These are phyloP conservation scores for Millerozyma miso DNA, from an alignment of 805 yeast genomes.

Conservation along the genomic window DNA sequence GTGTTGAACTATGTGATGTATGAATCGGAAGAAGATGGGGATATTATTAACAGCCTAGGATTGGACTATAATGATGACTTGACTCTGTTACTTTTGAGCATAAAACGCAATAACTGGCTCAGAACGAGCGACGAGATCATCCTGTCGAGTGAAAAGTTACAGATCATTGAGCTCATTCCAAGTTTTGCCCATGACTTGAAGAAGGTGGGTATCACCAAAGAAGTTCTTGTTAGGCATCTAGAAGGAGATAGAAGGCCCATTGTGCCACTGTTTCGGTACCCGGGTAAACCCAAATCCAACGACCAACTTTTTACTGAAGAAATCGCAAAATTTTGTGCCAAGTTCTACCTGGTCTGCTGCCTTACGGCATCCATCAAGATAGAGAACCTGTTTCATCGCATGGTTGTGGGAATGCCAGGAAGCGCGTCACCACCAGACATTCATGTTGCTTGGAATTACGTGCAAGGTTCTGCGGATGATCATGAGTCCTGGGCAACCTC, in stretches of 20 bases:
- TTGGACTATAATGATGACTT: background rate
- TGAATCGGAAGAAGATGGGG: conserved; percentile 18
- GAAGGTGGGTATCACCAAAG: conserved; percentile 33
- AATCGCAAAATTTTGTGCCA: background rate
- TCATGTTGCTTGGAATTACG: conserved; percentile 40
- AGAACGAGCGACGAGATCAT: conserved; percentile 39
- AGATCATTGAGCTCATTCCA: conserved; percentile 47
- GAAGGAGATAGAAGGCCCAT: conserved; percentile 31
- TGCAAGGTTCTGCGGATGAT: conserved; percentile 94
- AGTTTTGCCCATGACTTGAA: conserved; percentile 42
- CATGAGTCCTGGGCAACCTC: conserved; percentile 73
- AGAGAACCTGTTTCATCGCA: background rate
- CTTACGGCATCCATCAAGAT: conserved; percentile 57
- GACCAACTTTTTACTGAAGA: conserved; percentile 1
- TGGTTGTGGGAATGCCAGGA: background rate
- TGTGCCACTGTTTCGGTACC: background rate
- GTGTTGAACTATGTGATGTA: conserved; percentile 57
- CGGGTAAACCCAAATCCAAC: background rate
- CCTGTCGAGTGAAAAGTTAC: conserved; percentile 50
- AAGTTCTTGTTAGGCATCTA: conserved; percentile 22
- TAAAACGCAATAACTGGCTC: conserved; percentile 29
- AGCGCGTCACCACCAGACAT: background rate
- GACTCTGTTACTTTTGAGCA: conserved; percentile 1
- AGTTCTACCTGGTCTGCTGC: conserved; percentile 37
- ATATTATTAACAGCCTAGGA: conserved; percentile 2